These are phyloP conservation scores for Haematococcus lacustris DNA, from an alignment of 139 green algal genomes.

Conservation along the genomic window DNA sequence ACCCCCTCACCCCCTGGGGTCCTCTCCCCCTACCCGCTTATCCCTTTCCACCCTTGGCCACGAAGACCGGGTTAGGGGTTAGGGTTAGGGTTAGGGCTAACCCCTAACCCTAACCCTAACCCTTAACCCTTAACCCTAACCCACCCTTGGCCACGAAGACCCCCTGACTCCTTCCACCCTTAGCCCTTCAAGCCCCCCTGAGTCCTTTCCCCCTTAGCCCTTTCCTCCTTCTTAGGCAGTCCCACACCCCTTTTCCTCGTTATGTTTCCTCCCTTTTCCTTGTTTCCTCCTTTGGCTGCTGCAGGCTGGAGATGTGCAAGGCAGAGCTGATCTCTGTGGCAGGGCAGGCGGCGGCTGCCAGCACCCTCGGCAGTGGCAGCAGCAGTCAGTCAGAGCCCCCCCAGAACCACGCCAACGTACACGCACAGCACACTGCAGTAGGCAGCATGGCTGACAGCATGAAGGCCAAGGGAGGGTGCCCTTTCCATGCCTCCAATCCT, in stretches of 20 bases:
- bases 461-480: too few relatives aligned
- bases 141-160: not conserved
- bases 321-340: constrained; percentile 1
- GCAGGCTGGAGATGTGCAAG: constrained; percentile 13
- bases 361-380: not conserved
- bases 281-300: not conserved
- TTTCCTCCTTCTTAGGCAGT: not conserved
- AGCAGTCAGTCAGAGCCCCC: not conserved
- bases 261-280: too few relatives aligned
- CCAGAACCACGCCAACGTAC: not conserved
- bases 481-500: not conserved
- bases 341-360: not conserved
- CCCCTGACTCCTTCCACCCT: too few relatives aligned
- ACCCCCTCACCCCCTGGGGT: not conserved
- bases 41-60: too few relatives aligned
- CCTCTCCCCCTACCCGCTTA: not conserved
- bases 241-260: not conserved
- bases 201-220: not conserved
- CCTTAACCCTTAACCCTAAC: not conserved
- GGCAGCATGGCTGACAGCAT: not conserved
- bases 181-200: not conserved
- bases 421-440: not conserved
- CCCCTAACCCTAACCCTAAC: too few relatives aligned
- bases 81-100: too few relatives aligned
- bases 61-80: too few relatives aligned